Percentiles rank a stretch among this genome's conserved stretches.
phyloP scores from a whole-genome alignment of 228 moss, liverwort and hornwort species.

The Sphagnum magellanicum region DNA sequence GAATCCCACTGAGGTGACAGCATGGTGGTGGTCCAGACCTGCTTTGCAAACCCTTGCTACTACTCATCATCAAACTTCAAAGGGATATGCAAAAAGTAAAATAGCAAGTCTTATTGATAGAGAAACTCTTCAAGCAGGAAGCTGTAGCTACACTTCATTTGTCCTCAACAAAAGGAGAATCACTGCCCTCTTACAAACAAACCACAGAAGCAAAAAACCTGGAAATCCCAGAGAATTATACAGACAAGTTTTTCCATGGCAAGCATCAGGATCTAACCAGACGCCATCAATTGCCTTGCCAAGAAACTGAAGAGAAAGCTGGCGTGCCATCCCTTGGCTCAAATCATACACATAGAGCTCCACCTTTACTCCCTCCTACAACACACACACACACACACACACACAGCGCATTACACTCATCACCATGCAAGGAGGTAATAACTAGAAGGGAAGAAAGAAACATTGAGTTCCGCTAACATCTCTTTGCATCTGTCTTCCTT shows the following conservation, averaged over 20 bases:
- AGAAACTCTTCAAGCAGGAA: neutral
- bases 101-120: neutral
- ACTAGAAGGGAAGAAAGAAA: too few species aligned
- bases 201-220: too few species aligned
- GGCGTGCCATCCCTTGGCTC: slow-evolving; percentile 86
- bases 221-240: neutral
- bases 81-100: neutral
- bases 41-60: neutral
- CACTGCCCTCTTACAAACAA: too few species aligned
- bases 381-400: slow-evolving; percentile 4
- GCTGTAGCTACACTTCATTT: neutral
- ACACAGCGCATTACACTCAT: too few species aligned
- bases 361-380: slow-evolving; percentile 73
- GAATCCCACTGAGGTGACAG: neutral
- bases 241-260: neutral
- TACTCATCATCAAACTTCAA: neutral
- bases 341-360: slow-evolving; percentile 85
- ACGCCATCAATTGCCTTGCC: slow-evolving; percentile 93
- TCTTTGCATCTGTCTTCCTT: too few species aligned
- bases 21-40: neutral
- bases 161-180: too few species aligned
- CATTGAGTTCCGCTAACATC: too few species aligned
- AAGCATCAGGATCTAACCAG: slow-evolving; percentile 21
- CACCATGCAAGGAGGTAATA: too few species aligned
- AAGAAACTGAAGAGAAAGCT: slow-evolving; percentile 79